Percentiles rank a stretch among this genome's conserved stretches.
Evolutionary conservation across 768 basidiomycete genomes (phyloP).

Genomic region (Hysterangium stoloniferum): DNA sequence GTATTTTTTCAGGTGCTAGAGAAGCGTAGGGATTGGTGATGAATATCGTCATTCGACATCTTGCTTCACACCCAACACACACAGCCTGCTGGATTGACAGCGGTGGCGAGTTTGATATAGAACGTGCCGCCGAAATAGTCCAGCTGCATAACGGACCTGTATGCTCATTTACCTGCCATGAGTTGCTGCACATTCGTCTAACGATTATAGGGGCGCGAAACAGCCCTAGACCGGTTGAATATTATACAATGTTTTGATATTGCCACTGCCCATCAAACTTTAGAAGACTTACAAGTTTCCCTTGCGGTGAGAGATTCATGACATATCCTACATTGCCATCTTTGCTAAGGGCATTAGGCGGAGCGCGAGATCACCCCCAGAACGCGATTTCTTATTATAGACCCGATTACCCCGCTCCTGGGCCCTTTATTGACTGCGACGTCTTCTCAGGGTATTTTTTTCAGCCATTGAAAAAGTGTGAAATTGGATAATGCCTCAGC

Average conservation of each 20-base stretch:
- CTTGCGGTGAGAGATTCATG: constrained; percentile 22
- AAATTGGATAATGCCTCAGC: not conserved
- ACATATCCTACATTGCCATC: not conserved
- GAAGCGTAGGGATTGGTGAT: constrained; percentile 46
- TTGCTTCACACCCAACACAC: constrained; percentile 30
- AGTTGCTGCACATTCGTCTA: not conserved
- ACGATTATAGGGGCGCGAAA: constrained; percentile 19
- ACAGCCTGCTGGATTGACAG: constrained; percentile 67
- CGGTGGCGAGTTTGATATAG: constrained; percentile 52
- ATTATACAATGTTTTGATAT: constrained; percentile 53
- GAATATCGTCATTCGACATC: constrained; percentile 48
- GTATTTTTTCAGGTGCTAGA: not conserved
- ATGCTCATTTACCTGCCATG: constrained; percentile 11
- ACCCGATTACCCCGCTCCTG: constrained; percentile 56
- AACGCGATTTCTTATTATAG: constrained; percentile 51
- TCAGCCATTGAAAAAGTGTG: not conserved
- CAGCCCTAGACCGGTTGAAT: constrained; percentile 47
- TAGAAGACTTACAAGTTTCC: constrained; percentile 35
- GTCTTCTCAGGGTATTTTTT: constrained; percentile 50
- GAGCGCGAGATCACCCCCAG: constrained; percentile 9
- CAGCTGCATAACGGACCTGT: constrained; percentile 20
- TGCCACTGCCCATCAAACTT: constrained; percentile 41
- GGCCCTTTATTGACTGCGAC: constrained; percentile 54
- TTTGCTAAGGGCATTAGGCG: no score
- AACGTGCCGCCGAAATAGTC: constrained; percentile 36